Conservation (phyloP, 805 yeast species). For the Yarrowia alimentaria region DNA sequence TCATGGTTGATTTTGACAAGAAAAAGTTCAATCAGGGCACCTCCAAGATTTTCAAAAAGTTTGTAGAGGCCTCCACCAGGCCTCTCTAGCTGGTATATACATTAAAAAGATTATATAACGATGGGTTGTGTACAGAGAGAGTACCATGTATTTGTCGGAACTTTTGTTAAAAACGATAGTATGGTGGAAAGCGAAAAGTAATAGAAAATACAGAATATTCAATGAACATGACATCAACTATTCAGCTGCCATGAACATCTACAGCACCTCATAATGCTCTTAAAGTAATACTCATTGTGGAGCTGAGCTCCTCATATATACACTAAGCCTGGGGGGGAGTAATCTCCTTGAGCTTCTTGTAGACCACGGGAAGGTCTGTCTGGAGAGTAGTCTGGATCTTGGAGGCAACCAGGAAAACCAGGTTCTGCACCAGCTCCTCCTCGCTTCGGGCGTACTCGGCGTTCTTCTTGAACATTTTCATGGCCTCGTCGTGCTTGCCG, state of each 20-base stretch:
- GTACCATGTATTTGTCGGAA: no score
- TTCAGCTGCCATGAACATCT: no score
- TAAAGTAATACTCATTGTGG: background rate
- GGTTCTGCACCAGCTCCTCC: conserved; percentile 86
- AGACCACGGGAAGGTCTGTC: conserved; percentile 39
- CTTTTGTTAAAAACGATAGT: no score
- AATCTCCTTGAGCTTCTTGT: conserved; percentile 28
- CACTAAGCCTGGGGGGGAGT: conserved; percentile 24
- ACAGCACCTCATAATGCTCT: background rate
- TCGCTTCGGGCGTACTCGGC: conserved; percentile 77
- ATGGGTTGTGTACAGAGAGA: no score
- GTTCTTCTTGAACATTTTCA: conserved; percentile 75
- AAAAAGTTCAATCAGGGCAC: conserved; percentile 18
- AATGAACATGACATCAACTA: no score
- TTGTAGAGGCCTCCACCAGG: conserved; percentile 9
- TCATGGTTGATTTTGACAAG: conserved; percentile 11
- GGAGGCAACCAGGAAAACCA: conserved; percentile 81
- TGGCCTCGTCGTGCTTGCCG: conserved; percentile 79
- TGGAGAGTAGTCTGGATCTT: conserved; percentile 76
- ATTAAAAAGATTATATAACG: no score
- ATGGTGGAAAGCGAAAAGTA: no score
- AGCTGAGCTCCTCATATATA: conserved; percentile 6
- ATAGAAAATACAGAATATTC: no score
- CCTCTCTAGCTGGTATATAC: background rate
- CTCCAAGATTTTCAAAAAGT: conserved; percentile 16